Evolutionary conservation across 768 basidiomycete species (phyloP).

Genomic region (Trametes cubensis): DNA sequence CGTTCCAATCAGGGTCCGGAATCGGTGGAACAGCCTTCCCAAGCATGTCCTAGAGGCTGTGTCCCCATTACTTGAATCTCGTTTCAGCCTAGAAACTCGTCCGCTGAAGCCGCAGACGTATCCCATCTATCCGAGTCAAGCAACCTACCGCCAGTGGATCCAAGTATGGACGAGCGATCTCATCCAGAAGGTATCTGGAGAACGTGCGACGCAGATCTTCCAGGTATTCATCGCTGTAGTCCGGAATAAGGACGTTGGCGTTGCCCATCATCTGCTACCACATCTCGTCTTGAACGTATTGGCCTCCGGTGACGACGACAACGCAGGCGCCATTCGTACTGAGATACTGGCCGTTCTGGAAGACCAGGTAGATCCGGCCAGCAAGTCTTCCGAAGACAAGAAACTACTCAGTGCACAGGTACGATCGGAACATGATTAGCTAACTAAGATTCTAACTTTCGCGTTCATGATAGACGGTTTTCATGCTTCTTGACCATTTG

Average conservation of each 20-base stretch:
- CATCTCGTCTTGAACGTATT: conserved; percentile 89
- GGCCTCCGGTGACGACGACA: conserved; percentile 68
- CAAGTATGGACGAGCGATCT: conserved; percentile 86
- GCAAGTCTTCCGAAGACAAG: conserved; percentile 70
- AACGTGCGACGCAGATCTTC: conserved; percentile 70
- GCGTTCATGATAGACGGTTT: conserved; percentile 68
- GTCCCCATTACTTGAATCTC: conserved; percentile 76
- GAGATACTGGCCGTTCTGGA: conserved; percentile 84
- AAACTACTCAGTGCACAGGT: conserved; percentile 95
- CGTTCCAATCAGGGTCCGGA: conserved; percentile 65
- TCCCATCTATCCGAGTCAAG: conserved; percentile 77
- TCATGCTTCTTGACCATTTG: conserved; percentile 92
- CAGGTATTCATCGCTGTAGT: conserved; percentile 76
- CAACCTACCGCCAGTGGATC: conserved; percentile 96
- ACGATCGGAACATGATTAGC: conserved; percentile 15
- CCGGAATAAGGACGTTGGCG: conserved; percentile 86
- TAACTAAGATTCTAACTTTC: not conserved
- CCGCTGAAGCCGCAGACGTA: conserved; percentile 30
- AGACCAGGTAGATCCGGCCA: conserved; percentile 76
- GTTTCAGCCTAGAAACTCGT: conserved; percentile 46
- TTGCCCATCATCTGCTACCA: conserved; percentile 90
- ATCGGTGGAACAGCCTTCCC: conserved; percentile 78
- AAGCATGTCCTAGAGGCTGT: conserved; percentile 86
- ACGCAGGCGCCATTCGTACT: conserved; percentile 62
- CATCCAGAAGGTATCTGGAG: conserved; percentile 63